Percentiles rank a stretch among this genome's conserved stretches.
Evolutionary conservation across 2,329 filamentous ascomycete species (phyloP).

Genomic region (Westerdykella ornata): DNA sequence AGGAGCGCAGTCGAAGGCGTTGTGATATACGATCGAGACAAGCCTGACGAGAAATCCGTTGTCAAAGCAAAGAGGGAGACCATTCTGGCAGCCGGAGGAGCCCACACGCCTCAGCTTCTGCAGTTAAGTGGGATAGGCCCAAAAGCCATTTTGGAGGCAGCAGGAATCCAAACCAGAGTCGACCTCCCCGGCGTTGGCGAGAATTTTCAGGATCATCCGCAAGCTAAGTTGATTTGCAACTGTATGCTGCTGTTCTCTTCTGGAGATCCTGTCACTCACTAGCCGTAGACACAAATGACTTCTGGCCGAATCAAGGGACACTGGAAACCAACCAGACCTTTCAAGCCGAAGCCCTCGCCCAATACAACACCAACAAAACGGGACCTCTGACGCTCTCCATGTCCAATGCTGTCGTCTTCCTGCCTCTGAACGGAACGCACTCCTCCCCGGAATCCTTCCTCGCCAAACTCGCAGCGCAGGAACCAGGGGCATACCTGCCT

Average conservation of each 20-base stretch:
- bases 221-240: slow-evolving; percentile 1
- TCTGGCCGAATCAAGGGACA: slow-evolving; percentile 4
- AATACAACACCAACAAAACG: slow-evolving; percentile 17
- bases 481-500: slow-evolving; percentile 9
- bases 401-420: slow-evolving; percentile 10
- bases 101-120: slow-evolving; percentile 14
- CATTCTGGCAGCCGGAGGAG: slow-evolving; percentile 14
- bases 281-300: slow-evolving; percentile 5
- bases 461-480: slow-evolving; percentile 7
- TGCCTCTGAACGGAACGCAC: slow-evolving; percentile 7
- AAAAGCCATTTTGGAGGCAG: slow-evolving; percentile 11
- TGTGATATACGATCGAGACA: slow-evolving; percentile 3
- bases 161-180: slow-evolving; percentile 17
- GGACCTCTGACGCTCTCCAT: slow-evolving; percentile 18
- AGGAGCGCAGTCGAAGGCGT: slow-evolving; percentile 10
- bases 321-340: slow-evolving; percentile 14
- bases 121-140: slow-evolving; percentile 16
- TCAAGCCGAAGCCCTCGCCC: slow-evolving; percentile 11
- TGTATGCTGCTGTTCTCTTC: not conserved
- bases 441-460: slow-evolving; percentile 5
- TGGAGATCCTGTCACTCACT: not conserved
- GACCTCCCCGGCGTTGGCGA: slow-evolving; percentile 23
- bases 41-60: not conserved
- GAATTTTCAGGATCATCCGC: slow-evolving; percentile 30
- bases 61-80: slow-evolving; percentile 10